Percentiles rank a stretch among this genome's conserved stretches.
Conservation (phyloP, 345 rosid genomes). For the Microthlaspi erraticum region DNA sequence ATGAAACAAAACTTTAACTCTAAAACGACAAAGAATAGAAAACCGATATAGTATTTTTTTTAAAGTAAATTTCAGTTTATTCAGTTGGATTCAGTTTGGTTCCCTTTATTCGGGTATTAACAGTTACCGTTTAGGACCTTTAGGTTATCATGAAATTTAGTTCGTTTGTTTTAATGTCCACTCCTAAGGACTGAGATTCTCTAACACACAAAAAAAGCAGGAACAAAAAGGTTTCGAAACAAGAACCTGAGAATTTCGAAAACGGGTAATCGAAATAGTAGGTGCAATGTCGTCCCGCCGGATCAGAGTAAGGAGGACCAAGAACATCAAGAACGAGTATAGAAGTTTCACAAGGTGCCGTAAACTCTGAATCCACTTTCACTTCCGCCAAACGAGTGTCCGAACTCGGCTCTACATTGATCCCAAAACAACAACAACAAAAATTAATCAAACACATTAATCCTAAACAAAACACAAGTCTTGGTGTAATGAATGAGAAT, state of each 20-base stretch:
- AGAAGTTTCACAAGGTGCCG: slow-evolving; percentile 78
- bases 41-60: no score
- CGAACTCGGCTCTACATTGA: slow-evolving; percentile 52
- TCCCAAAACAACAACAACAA: slow-evolving; percentile 1
- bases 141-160: background rate
- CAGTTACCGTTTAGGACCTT: no score
- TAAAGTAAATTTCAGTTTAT: no score
- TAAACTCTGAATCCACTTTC: slow-evolving; percentile 69
- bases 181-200: background rate
- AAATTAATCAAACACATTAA: slow-evolving; percentile 3
- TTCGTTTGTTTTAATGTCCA: no score
- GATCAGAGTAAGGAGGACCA: slow-evolving; percentile 87
- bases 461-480: background rate
- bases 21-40: no score
- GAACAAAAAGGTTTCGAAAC: background rate
- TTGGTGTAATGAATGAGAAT: background rate
- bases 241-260: slow-evolving; percentile 58
- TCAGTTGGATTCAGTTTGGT: no score
- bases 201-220: background rate
- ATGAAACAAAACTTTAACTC: no score
- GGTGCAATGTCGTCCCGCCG: slow-evolving; percentile 82
- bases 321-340: slow-evolving; percentile 92
- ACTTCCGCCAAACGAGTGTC: slow-evolving; percentile 69
- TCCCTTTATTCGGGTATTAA: background rate
- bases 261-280: slow-evolving; percentile 71